phyloP scores from a whole-genome alignment of 2,329 filamentous ascomycete genomes.

The Lasiodiplodia sp. region DNA sequence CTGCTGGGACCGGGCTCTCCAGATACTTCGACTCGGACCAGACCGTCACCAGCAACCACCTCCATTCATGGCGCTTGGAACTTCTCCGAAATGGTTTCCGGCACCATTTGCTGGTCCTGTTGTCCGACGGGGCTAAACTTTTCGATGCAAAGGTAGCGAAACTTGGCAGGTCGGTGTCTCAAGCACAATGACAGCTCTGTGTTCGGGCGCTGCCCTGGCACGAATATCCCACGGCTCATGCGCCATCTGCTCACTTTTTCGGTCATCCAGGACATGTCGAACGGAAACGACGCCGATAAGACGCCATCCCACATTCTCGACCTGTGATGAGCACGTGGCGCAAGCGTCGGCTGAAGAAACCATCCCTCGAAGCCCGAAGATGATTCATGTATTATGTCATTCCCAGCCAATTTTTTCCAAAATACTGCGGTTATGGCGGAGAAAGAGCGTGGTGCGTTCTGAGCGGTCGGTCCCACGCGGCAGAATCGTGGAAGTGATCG shows the following conservation, averaged over 20 bases:
- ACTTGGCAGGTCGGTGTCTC: not conserved
- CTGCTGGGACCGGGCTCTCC: not conserved
- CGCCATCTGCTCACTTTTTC: not conserved
- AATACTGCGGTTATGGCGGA: not conserved
- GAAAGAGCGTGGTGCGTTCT: not conserved
- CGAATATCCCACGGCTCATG: not conserved
- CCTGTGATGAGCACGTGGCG: not conserved
- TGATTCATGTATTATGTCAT: slow-evolving; percentile 2
- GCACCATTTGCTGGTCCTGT: not conserved
- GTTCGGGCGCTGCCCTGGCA: not conserved
- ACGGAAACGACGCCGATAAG: not conserved
- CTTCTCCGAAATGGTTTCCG: not conserved
- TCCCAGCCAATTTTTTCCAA: not conserved
- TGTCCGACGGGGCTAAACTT: not conserved
- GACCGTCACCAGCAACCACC: not conserved
- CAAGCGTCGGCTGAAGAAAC: not conserved
- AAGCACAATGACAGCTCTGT: not conserved
- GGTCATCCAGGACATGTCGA: not conserved
- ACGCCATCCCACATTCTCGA: not conserved
- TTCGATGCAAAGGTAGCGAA: not conserved
- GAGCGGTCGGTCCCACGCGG: not conserved
- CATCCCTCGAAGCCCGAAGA: not conserved
- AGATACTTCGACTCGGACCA: not conserved
- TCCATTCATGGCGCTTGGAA: not conserved
- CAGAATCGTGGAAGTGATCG: not conserved